Conservation (phyloP, 306 rosid species). For the Inga leiocalycina region DNA sequence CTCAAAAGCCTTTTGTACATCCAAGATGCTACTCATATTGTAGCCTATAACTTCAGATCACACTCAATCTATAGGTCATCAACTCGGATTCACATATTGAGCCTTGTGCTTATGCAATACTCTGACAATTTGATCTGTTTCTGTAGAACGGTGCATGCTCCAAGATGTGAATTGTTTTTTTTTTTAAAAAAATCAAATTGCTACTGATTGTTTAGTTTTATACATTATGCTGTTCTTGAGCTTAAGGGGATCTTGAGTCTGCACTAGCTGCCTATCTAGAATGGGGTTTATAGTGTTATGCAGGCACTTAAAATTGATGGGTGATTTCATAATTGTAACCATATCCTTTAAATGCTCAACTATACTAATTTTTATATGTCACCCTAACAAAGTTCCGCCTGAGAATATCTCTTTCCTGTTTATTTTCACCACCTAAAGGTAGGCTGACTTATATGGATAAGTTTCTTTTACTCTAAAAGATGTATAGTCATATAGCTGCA, state of each 20-base stretch:
- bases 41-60: background rate
- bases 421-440: background rate
- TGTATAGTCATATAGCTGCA: background rate
- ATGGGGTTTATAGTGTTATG: background rate
- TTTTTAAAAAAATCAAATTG: background rate
- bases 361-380: background rate
- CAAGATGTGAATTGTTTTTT: background rate
- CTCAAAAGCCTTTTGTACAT: background rate
- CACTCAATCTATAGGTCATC: background rate
- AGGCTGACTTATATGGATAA: background rate
- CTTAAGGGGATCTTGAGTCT: background rate
- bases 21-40: background rate
- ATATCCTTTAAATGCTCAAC: background rate
- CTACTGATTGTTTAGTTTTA: background rate
- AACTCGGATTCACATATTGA: background rate
- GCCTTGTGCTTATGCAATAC: background rate
- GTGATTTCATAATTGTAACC: background rate
- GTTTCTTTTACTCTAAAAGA: background rate
- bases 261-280: background rate
- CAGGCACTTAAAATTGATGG: background rate
- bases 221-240: background rate
- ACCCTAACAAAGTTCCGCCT: background rate
- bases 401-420: background rate
- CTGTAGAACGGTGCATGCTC: background rate
- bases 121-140: background rate